phyloP scores from a whole-genome alignment of 2,329 filamentous ascomycete genomes.

The Aspergillus unguis region DNA sequence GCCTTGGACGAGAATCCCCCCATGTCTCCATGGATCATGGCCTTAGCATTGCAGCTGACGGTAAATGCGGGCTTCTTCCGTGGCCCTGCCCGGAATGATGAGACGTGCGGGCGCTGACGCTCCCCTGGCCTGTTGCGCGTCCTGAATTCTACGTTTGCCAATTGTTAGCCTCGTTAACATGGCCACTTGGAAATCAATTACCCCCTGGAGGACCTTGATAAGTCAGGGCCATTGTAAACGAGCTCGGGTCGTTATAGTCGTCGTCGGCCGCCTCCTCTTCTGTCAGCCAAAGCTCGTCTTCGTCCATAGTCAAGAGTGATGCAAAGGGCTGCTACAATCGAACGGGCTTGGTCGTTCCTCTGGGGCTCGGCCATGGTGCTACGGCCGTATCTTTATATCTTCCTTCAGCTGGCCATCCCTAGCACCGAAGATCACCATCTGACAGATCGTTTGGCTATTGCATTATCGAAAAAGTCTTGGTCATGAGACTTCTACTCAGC shows the following conservation, averaged over 20 bases:
- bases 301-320: neutral
- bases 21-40: neutral
- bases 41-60: constrained; percentile 3
- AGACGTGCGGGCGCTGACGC: neutral
- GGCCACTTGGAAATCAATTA: neutral
- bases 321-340: too few species aligned
- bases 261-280: neutral
- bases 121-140: neutral
- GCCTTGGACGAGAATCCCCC: neutral
- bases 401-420: too few species aligned
- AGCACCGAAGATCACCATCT: too few species aligned
- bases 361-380: too few species aligned
- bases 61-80: constrained; percentile 1
- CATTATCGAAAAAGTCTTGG: too few species aligned
- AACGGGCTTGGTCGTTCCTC: too few species aligned
- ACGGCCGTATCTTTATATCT: too few species aligned
- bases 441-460: too few species aligned
- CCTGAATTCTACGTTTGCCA: neutral
- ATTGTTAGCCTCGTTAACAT: neutral
- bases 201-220: constrained; percentile 4
- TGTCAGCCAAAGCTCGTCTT: constrained; percentile 1
- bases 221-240: constrained; percentile 1
- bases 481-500: too few species aligned
- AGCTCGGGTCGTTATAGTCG: neutral
- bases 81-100: neutral